These are phyloP conservation scores for Antarctomyces pellizariae DNA, from an alignment of 495 filamentous ascomycete species.

Conservation along the genomic window DNA sequence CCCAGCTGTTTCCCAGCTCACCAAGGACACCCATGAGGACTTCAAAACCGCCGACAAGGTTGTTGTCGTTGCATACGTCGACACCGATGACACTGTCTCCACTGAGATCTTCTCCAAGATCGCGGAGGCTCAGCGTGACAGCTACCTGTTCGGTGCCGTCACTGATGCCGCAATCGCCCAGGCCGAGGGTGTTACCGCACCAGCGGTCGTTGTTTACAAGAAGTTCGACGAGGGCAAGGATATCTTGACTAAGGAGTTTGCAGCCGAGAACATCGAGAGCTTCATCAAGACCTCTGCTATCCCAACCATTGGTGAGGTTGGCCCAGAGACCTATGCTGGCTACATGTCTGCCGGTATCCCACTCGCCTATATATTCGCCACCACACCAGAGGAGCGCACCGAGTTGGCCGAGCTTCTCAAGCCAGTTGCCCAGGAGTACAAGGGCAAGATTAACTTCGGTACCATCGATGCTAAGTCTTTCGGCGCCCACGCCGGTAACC, in stretches of 20 bases:
- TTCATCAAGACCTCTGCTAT: slow-evolving; percentile 73
- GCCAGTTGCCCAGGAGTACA: slow-evolving; percentile 45
- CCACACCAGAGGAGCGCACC: slow-evolving; percentile 73
- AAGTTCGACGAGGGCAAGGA: slow-evolving; percentile 92
- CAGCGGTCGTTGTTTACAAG: slow-evolving; percentile 90
- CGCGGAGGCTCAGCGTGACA: slow-evolving; percentile 69
- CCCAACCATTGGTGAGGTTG: slow-evolving; percentile 87
- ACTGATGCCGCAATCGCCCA: slow-evolving; percentile 67
- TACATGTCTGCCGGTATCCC: slow-evolving; percentile 94
- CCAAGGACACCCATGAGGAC: slow-evolving; percentile 60
- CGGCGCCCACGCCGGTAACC: slow-evolving; percentile 85
- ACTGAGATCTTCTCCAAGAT: slow-evolving; percentile 58
- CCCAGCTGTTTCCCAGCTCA: slow-evolving; percentile 67
- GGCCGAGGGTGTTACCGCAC: slow-evolving; percentile 67
- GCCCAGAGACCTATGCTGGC: slow-evolving; percentile 86
- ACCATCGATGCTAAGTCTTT: slow-evolving; percentile 93
- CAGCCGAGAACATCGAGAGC: slow-evolving; percentile 45
- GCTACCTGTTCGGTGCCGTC: slow-evolving; percentile 75
- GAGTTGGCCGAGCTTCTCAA: slow-evolving; percentile 40
- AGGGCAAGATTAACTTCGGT: slow-evolving; percentile 81
- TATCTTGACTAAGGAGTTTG: slow-evolving; percentile 58
- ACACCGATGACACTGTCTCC: slow-evolving; percentile 60
- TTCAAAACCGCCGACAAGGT: slow-evolving; percentile 98
- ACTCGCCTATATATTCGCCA: slow-evolving; percentile 93
- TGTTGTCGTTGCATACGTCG: slow-evolving; percentile 74